phyloP scores from a whole-genome alignment of 352 stramenopile species.

The Bremia lactucae region DNA sequence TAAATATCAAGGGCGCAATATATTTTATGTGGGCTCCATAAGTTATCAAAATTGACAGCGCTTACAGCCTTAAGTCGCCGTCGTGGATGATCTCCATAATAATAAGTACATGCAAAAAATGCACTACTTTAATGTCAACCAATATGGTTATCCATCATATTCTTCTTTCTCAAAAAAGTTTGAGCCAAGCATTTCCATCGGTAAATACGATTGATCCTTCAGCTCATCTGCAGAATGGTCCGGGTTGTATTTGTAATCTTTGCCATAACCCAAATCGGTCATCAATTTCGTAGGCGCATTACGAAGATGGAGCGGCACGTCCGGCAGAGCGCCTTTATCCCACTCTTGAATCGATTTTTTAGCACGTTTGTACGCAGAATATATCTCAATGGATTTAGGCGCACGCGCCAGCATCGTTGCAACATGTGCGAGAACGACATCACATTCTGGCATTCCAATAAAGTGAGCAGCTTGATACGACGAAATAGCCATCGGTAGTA shows the following conservation, averaged over 20 bases:
- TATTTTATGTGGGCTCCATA: neutral
- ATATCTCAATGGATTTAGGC: conserved; percentile 78
- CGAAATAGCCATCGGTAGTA: conserved; percentile 54
- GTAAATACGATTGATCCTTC: conserved; percentile 82
- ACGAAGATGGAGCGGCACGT: conserved; percentile 73
- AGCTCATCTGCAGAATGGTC: too few relatives aligned
- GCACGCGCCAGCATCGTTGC: conserved; percentile 69
- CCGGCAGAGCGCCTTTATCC: conserved; percentile 38
- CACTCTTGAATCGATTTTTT: conserved; percentile 53
- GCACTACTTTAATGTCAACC: neutral
- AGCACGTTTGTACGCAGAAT: conserved; percentile 71
- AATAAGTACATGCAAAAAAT: neutral
- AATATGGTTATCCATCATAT: neutral
- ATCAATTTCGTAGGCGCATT: conserved; percentile 78
- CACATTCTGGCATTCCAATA: conserved; percentile 80
- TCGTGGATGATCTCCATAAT: too few relatives aligned
- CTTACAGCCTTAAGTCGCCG: too few relatives aligned
- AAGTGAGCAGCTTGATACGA: conserved; percentile 69
- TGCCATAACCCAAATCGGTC: too few relatives aligned
- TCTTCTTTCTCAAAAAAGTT: conserved; percentile 40
- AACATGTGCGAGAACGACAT: conserved; percentile 72
- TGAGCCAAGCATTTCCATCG: conserved; percentile 44
- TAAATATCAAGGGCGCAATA: too few relatives aligned
- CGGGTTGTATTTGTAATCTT: too few relatives aligned
- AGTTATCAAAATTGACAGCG: neutral